These are phyloP conservation scores for Phlyctochytrium bullatum DNA, from an alignment of 192 early-diverging fungal genomes.

Conservation along the genomic window DNA sequence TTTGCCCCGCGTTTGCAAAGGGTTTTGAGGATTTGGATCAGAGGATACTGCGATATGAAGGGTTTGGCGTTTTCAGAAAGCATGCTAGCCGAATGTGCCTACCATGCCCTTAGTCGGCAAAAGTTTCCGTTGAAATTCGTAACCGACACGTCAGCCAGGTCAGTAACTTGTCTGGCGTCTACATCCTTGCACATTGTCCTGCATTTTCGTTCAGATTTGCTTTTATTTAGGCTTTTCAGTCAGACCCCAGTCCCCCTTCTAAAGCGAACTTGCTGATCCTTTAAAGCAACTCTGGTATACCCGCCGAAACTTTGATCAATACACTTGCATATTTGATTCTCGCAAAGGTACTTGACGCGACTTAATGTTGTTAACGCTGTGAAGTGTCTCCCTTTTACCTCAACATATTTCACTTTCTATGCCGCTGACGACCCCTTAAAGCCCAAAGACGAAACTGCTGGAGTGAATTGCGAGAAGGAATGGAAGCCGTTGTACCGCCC, in stretches of 20 bases:
- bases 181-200: background rate
- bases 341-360: background rate
- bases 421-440: background rate
- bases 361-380: background rate
- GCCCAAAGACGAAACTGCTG: slow-evolving; percentile 1
- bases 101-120: slow-evolving; percentile 1
- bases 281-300: background rate
- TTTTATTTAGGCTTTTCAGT: background rate
- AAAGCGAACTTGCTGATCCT: too few relatives aligned
- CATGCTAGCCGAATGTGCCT: background rate
- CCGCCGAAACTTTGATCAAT: background rate
- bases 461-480: background rate
- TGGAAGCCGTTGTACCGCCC: slow-evolving; percentile 5
- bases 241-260: too few relatives aligned
- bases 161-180: background rate
- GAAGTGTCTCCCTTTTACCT: slow-evolving; percentile 5
- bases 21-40: slow-evolving; percentile 4
- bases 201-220: background rate
- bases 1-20: background rate
- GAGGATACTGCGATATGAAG: background rate
- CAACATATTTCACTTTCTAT: slow-evolving; percentile 1
- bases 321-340: slow-evolving; percentile 1
- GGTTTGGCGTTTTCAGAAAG: background rate
- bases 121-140: background rate
- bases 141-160: background rate